Conservation (phyloP, 106 monocot genomes). For the Hemerocallis citrina region DNA sequence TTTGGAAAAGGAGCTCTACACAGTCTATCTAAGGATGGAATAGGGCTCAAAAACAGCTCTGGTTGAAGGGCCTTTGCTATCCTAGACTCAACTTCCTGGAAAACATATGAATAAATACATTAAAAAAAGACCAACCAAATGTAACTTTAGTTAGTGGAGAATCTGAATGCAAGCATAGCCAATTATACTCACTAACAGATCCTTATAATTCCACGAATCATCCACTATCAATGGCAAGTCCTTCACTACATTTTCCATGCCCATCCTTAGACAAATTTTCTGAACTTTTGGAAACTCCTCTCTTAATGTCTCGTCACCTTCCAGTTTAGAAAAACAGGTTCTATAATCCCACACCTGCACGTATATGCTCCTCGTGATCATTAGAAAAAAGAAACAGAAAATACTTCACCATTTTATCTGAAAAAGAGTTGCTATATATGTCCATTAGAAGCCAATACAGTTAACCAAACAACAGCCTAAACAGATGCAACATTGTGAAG, state of each 20-base stretch:
- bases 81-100: conserved; percentile 27
- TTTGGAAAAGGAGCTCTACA: conserved; percentile 9
- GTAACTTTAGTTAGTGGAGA: not conserved
- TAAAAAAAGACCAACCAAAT: not conserved
- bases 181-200: conserved; percentile 23
- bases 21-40: conserved; percentile 18
- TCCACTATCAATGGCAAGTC: conserved; percentile 23
- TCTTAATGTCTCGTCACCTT: not conserved
- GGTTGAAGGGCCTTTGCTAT: conserved; percentile 31
- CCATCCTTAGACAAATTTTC: conserved; percentile 19
- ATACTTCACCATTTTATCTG: no score
- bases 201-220: conserved; percentile 33
- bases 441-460: no score
- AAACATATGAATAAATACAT: not conserved
- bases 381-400: not conserved
- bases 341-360: conserved; percentile 31
- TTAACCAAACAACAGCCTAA: no score
- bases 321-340: conserved; percentile 4
- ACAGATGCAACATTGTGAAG: no score
- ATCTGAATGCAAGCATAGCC: not conserved
- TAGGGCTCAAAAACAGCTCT: conserved; percentile 15
- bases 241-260: conserved; percentile 31
- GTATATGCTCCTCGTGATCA: not conserved
- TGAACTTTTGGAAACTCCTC: conserved; percentile 30
- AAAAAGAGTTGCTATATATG: no score